These are phyloP conservation scores for Barbarea vulgaris DNA, from an alignment of 345 rosid genomes.

Conservation along the genomic window DNA sequence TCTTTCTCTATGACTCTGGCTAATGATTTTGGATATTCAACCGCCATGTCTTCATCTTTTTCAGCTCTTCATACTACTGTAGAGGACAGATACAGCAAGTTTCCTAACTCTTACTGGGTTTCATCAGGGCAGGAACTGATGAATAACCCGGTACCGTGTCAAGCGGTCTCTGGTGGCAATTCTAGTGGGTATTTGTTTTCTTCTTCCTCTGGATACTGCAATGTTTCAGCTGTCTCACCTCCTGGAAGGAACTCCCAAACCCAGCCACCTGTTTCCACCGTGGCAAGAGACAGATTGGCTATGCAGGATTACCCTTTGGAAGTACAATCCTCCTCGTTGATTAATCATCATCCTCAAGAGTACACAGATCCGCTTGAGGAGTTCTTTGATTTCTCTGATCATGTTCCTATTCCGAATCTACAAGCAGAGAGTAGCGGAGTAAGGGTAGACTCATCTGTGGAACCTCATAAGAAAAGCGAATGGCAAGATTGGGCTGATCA, in stretches of 20 bases:
- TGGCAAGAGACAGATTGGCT: slow-evolving; percentile 17
- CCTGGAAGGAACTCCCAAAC: slow-evolving; percentile 32
- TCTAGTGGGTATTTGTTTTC: slow-evolving; percentile 34
- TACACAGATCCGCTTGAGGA: slow-evolving; percentile 56
- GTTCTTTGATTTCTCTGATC: slow-evolving; percentile 55
- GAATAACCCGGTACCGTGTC: slow-evolving; percentile 46
- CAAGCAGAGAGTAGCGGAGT: slow-evolving; percentile 45
- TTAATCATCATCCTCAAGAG: slow-evolving; percentile 49
- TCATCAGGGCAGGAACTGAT: slow-evolving; percentile 51
- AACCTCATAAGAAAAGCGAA: slow-evolving; percentile 47
- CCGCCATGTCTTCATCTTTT: slow-evolving; percentile 53
- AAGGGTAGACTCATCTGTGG: slow-evolving; percentile 45
- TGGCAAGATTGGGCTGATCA: slow-evolving; percentile 78
- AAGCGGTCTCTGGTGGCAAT: slow-evolving; percentile 41
- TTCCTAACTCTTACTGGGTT: slow-evolving; percentile 48
- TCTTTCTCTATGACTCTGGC: slow-evolving; percentile 31
- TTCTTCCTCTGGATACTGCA: slow-evolving; percentile 38
- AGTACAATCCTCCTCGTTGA: slow-evolving; percentile 40
- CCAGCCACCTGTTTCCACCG: slow-evolving; percentile 24
- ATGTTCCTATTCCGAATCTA: slow-evolving; percentile 43
- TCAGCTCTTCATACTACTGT: slow-evolving; percentile 44
- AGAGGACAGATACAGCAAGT: slow-evolving; percentile 46
- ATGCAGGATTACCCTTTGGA: slow-evolving; percentile 44
- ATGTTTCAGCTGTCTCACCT: slow-evolving; percentile 35
- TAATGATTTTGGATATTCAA: slow-evolving; percentile 38